Conservation (phyloP, 768 basidiomycete species). For the Amanita rimosa region DNA sequence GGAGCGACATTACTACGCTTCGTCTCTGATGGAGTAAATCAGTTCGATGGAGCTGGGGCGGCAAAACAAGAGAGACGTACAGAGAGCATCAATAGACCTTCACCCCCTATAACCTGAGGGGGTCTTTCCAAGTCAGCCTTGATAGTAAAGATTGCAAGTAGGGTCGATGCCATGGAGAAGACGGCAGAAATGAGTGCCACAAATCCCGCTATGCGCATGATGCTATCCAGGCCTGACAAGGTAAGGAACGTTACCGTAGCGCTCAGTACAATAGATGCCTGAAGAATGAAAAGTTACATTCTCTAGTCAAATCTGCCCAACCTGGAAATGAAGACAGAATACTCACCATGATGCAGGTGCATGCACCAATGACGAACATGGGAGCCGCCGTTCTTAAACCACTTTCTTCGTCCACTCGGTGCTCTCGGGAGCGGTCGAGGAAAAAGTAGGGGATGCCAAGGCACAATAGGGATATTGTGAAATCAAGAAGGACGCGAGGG, state of each 20-base stretch:
- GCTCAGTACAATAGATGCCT: constrained; percentile 76
- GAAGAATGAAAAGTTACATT: constrained; percentile 7
- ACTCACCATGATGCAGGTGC: constrained; percentile 54
- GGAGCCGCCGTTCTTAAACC: constrained; percentile 40
- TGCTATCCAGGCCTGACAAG: constrained; percentile 58
- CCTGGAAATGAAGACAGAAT: constrained; percentile 2
- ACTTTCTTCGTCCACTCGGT: constrained; percentile 50
- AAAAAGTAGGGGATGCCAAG: constrained; percentile 77
- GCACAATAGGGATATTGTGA: constrained; percentile 53
- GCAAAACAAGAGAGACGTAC: constrained; percentile 18
- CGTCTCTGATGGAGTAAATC: constrained; percentile 28
- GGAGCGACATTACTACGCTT: constrained; percentile 57
- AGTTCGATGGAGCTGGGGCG: not conserved
- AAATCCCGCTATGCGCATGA: constrained; percentile 54
- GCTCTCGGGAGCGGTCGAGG: constrained; percentile 37
- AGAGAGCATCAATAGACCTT: constrained; percentile 40
- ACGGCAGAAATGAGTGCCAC: constrained; percentile 60
- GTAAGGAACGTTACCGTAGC: constrained; percentile 76
- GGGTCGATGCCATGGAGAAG: constrained; percentile 56
- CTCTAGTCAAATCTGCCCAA: constrained; percentile 9
- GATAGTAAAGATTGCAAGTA: constrained; percentile 59
- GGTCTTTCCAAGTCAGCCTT: constrained; percentile 54
- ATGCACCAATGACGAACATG: constrained; percentile 53
- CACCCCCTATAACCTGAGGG: constrained; percentile 38
- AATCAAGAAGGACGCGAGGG: constrained; percentile 39